Evolutionary conservation across 108 stramenopile species (phyloP), one percentile per base, ranked within the genome.

Genomic region (Nitzschia palea): DNA sequence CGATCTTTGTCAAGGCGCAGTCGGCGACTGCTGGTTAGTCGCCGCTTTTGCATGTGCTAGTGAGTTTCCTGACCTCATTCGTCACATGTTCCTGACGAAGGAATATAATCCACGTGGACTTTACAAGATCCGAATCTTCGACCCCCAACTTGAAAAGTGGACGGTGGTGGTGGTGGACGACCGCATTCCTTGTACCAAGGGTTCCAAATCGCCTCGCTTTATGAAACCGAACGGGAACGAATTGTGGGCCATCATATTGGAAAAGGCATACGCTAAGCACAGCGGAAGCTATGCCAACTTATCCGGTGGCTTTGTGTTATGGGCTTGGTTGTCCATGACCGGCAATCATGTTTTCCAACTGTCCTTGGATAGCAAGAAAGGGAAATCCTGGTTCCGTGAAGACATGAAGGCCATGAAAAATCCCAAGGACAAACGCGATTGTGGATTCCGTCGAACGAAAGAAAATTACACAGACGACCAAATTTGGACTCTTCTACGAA

Each of bases 221-320:
- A 81, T 82, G 28, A 82, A 82, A 44, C 74, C 76, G 1, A 74
- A 74, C 36, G 57, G 77, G 18, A 76, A 81, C 58, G 87, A 98
- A 77, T 77, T 97, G 6, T 98, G 98, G 98, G 91, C 94, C 12
- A 82, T 87, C 28, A 71, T 98, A 54, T 63, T 98, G 30, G 98
- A 98, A 80, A 98, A 98, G 68, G 98, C 98, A 1, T 97, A 95
- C 59, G 88, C 96, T 12, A 98, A 98, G 65, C 79, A 79, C 56
- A 85, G 91, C 62, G 93, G 90, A 14, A 90, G 78, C 27, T 95
- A 90, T 51, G 93, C 90, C 3, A 81, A 83, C 6, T 83, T 95
- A 36, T 55, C 48, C 32, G 91, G 91, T 44, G 91, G 91, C 4
- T 87, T 88, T 33, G 81, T 93, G 18, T 72, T 77, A n/a, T 88